phyloP scores from a whole-genome alignment of 306 rosid species.

The Lithocarpus polystachyus region DNA sequence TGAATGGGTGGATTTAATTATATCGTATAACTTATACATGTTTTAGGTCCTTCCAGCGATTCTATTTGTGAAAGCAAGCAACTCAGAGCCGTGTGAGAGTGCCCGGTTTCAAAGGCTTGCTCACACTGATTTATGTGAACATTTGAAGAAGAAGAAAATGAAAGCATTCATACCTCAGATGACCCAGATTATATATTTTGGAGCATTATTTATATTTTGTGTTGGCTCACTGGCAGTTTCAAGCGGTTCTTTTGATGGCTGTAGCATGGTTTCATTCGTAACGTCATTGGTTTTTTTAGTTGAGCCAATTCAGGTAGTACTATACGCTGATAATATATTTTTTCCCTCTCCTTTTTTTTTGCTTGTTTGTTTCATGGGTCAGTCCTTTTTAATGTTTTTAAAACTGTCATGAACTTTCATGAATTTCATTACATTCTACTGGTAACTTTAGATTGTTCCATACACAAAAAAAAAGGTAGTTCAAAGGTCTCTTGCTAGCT shows the following conservation, averaged over 20 bases:
- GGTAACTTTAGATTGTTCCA: neutral
- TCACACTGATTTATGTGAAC: slow-evolving; percentile 48
- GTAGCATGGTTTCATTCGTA: slow-evolving; percentile 61
- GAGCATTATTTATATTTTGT: slow-evolving; percentile 47
- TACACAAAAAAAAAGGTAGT: neutral
- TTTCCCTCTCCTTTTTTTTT: neutral
- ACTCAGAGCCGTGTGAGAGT: slow-evolving; percentile 65
- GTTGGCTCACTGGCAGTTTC: slow-evolving; percentile 61
- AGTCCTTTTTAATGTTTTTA: neutral
- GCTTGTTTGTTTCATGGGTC: neutral
- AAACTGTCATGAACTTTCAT: neutral
- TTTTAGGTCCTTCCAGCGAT: slow-evolving; percentile 77
- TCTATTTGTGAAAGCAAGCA: slow-evolving; percentile 83
- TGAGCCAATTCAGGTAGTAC: slow-evolving; percentile 83
- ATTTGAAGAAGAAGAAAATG: slow-evolving; percentile 74
- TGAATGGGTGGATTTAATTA: neutral
- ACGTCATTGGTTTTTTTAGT: slow-evolving; percentile 72
- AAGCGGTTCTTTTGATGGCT: slow-evolving; percentile 48
- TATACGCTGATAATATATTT: neutral
- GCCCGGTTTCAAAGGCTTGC: slow-evolving; percentile 71
- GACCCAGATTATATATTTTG: slow-evolving; percentile 61
- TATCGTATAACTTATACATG: neutral
- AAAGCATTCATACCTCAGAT: slow-evolving; percentile 85
- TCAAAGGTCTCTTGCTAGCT: neutral
- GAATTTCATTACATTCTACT: neutral